phyloP scores from a whole-genome alignment of 139 green algal genomes.

The Closterium sp. region DNA sequence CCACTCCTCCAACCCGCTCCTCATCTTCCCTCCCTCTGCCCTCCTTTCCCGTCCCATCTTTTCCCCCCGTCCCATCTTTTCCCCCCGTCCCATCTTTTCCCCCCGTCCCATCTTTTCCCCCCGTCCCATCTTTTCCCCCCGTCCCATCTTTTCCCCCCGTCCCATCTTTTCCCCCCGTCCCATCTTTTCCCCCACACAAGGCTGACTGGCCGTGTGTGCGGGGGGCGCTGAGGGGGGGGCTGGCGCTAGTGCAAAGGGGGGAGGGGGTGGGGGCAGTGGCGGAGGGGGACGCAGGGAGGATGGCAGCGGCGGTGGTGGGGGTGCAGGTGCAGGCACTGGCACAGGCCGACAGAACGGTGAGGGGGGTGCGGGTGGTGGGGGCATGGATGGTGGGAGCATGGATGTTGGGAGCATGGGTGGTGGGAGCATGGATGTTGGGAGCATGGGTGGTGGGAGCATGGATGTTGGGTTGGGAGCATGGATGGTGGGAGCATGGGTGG shows the following conservation, averaged over 20 bases:
- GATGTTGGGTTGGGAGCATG: background rate
- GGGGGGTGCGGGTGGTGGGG: background rate
- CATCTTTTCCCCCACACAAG: background rate
- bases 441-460: background rate
- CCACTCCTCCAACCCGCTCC: no score
- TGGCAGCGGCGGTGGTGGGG: constrained; percentile 3
- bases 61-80: no score
- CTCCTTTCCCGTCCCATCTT: no score
- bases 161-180: no score
- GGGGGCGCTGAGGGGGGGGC: constrained; percentile 3
- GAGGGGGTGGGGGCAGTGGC: background rate
- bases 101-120: no score
- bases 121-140: no score
- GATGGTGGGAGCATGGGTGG: background rate
- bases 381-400: background rate
- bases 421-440: background rate
- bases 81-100: no score
- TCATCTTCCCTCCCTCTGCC: no score
- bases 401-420: background rate
- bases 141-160: no score
- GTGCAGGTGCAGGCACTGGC: constrained; percentile 41
- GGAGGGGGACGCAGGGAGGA: background rate
- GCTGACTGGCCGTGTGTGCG: constrained; percentile 14
- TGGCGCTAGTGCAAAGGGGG: constrained; percentile 8
- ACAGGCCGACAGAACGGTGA: constrained; percentile 11